phyloP scores from a whole-genome alignment of 257 asterid genomes.

The Vinca minor region DNA sequence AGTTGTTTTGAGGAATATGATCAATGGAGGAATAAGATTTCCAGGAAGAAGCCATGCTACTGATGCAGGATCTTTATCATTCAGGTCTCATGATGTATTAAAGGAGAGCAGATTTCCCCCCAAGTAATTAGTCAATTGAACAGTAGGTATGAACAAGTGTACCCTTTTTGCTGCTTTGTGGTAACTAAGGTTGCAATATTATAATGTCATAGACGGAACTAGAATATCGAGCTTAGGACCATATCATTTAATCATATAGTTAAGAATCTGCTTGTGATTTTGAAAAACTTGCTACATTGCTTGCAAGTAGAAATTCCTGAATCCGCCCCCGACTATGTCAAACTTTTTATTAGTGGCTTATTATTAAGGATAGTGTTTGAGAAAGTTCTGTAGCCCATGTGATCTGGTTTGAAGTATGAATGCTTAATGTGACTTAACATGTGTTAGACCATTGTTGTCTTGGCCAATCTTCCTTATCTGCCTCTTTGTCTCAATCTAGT shows the following conservation, averaged over 20 bases:
- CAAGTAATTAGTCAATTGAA: background rate
- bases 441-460: background rate
- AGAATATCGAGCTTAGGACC: too few relatives aligned
- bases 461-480: background rate
- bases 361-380: background rate
- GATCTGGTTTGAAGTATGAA: background rate
- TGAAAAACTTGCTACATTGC: too few relatives aligned
- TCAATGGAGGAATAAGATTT: slow-evolving; percentile 5
- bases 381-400: background rate
- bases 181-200: too few relatives aligned
- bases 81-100: slow-evolving; percentile 7
- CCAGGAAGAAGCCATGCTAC: slow-evolving; percentile 11
- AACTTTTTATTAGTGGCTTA: background rate
- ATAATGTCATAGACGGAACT: too few relatives aligned
- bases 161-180: background rate
- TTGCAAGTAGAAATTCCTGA: too few relatives aligned
- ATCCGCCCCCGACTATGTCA: too few relatives aligned
- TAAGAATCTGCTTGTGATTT: too few relatives aligned
- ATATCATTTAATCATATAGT: too few relatives aligned
- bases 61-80: slow-evolving; percentile 12
- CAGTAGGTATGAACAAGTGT: background rate
- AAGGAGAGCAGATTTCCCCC: background rate
- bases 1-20: slow-evolving; percentile 16
- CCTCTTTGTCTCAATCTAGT: background rate
- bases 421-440: background rate